Conservation (phyloP, 441 rosid species). For the Cnidoscolus chayamansa region DNA sequence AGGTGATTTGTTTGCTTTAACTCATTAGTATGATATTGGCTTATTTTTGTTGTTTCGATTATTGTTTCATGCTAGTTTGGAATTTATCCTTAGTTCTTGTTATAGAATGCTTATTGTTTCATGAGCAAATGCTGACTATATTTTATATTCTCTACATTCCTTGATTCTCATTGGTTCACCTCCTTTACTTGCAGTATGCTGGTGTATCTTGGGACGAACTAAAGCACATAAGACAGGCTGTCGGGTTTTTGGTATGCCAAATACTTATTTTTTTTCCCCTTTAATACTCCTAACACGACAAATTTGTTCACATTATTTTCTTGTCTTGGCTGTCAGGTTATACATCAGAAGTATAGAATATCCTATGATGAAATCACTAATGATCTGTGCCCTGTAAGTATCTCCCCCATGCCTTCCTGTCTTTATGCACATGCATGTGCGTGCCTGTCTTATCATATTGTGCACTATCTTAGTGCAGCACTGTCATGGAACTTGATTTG, state of each 20-base stretch:
- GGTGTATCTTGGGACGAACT: slow-evolving; percentile 98
- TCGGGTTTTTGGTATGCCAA: slow-evolving; percentile 88
- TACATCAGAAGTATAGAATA: slow-evolving; percentile 94
- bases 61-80: too few species aligned
- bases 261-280: not conserved
- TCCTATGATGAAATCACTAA: slow-evolving; percentile 94
- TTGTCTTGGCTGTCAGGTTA: slow-evolving; percentile 55
- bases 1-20: slow-evolving; percentile 38
- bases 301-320: slow-evolving; percentile 20
- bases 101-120: not conserved
- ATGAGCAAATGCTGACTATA: slow-evolving; percentile 3
- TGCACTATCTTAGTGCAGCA: not conserved
- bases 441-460: not conserved
- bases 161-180: slow-evolving; percentile 18
- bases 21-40: slow-evolving; percentile 7
- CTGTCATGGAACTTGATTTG: not conserved
- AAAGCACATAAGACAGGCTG: slow-evolving; percentile 95
- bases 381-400: slow-evolving; percentile 90
- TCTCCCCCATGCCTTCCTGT: slow-evolving; percentile 16
- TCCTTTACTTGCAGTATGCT: slow-evolving; percentile 64
- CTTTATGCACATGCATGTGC: not conserved
- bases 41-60: not conserved
- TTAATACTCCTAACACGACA: not conserved
- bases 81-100: too few species aligned
- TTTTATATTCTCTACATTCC: not conserved